Base-by-base conservation (phyloP, 2,329 filamentous ascomycete genomes). In the Aspergillus spinulosporus region DNA sequence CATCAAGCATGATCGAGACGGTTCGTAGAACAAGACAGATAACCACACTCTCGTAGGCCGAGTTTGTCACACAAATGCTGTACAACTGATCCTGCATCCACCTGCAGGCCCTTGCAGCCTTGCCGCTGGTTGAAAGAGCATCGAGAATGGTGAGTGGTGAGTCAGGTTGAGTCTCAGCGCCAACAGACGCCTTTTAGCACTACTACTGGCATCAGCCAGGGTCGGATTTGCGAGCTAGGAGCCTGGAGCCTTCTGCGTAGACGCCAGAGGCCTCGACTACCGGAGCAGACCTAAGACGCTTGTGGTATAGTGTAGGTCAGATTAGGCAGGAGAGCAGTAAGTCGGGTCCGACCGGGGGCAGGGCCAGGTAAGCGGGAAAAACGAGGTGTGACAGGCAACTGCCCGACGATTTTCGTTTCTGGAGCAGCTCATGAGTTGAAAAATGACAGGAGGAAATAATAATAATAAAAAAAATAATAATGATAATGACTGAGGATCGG, bases 81-180 rank as follows among this genome's bases (percentile, higher is more conserved):
- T 21, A 21, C 21, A 21, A 21, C 21, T 52, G 34, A 50, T 56
- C 34, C 47, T 59, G 58, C 58, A 54, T 42, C 29, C 9, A 42
- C 11, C 34, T 56, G 55, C 52, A 60, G 49, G 55, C 55, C 55
- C 55, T 58, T 60, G 55, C 58, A 60, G 58, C 32, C 51, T 14
- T 21, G 54, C 48, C 57, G 50, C 28, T 42, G 32, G 48, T 21
- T 56, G 49, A 46, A 52, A 49, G 51, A 53, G 49, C 39, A 48
- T 26, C 40, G 14, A 28, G 36, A 37, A 14, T 56, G 14, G 14
- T 40, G 45, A 56, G 32, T 54, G 49, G 53, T 59, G 53, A 52
- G 32, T 54, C 21, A 21, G 49, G 53, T 59, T 49, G 49, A 45
- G 47, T 46, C 46, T 44, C 52, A 40, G 45, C 45, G 42, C 47